Evolutionary conservation across 2,329 filamentous ascomycete genomes (phyloP).

Genomic region (Claviceps fusiformis): DNA sequence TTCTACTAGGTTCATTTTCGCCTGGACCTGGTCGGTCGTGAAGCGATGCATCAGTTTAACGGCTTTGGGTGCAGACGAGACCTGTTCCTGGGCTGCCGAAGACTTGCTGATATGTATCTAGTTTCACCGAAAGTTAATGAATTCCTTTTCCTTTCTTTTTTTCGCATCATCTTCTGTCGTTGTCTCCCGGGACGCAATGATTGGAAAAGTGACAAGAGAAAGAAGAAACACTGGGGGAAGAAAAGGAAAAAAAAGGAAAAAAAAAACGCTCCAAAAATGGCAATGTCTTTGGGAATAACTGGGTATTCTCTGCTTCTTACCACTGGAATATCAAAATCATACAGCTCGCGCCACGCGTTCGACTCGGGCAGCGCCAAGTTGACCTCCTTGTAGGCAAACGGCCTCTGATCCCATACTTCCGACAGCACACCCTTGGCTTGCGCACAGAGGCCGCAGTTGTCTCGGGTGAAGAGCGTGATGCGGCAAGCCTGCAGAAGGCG

Average conservation of each 20-base stretch:
- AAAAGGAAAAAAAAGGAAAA: not conserved
- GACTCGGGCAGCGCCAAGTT: conserved; percentile 53
- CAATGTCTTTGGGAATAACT: not conserved
- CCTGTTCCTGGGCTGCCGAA: conserved; percentile 34
- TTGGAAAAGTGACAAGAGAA: no score
- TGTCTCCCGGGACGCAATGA: no score
- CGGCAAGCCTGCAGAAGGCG: conserved; percentile 42
- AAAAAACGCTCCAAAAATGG: not conserved
- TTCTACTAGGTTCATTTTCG: conserved; percentile 52
- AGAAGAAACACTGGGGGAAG: no score
- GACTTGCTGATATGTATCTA: conserved; percentile 52
- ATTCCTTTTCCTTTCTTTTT: no score
- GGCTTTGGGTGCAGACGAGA: conserved; percentile 42
- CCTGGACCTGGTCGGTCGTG: conserved; percentile 49
- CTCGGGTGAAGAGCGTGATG: conserved; percentile 63
- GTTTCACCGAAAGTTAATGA: not conserved
- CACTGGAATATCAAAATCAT: conserved; percentile 73
- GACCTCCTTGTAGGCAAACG: conserved; percentile 56
- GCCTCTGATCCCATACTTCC: conserved; percentile 50
- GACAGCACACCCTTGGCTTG: conserved; percentile 56
- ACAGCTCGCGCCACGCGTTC: conserved; percentile 55
- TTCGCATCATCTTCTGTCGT: no score
- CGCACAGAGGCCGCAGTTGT: conserved; percentile 57
- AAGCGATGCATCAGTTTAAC: conserved; percentile 70
- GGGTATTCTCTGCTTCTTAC: conserved; percentile 28